Evolutionary conservation across 2,329 filamentous ascomycete genomes (phyloP), one percentile per base, ranked within the genome.

Genomic region (Cladosporium sp.): DNA sequence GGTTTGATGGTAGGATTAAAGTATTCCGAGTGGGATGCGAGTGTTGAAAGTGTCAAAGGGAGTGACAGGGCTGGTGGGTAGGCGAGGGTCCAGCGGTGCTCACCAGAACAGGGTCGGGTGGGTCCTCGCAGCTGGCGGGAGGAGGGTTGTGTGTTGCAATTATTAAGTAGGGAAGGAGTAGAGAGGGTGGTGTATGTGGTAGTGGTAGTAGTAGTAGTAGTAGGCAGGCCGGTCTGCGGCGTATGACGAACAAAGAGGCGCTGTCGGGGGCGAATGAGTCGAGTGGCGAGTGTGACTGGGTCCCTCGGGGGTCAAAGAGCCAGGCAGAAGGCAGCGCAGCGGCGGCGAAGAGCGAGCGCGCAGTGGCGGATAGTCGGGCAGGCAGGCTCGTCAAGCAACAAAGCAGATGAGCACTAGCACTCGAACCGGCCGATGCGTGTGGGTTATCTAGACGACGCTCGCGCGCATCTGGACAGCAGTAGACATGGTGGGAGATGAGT

Each of bases 61-160:
- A 59, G 62, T 58, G 56, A 60, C 62, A 53, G 44, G 55, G 62
- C 62, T 52, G 62, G 62, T 65, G 40, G 57, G 46, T 63, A 55
- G 60, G 60, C 31, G 49, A 40, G 21, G 49, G 33, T 63, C 61
- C 62, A 65, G 56, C 62, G 62, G 50, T 60, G 62, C 62, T 65
- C 62, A 65, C 62, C 62, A 65, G 61, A 63, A 56, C 35, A 57
- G 53, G 35, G 29, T 65, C 62, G 55, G 44, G 55, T 65, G 62
- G 62, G 62, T 65, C 62, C 62, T 65, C 62, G 62, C 62, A 65
- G 62, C 62, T 60, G 62, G 62, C 26, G 33, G 61, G 50, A 28
- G 60, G 33, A 63, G 37, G 49, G 29, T 16, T n/a, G 44, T 29
- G 44, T 16, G 35, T 26, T 29, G 50, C 14, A 56, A 63, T 56